These are phyloP conservation scores for Gillenia trifoliata DNA, from an alignment of 306 rosid genomes.

Conservation along the genomic window DNA sequence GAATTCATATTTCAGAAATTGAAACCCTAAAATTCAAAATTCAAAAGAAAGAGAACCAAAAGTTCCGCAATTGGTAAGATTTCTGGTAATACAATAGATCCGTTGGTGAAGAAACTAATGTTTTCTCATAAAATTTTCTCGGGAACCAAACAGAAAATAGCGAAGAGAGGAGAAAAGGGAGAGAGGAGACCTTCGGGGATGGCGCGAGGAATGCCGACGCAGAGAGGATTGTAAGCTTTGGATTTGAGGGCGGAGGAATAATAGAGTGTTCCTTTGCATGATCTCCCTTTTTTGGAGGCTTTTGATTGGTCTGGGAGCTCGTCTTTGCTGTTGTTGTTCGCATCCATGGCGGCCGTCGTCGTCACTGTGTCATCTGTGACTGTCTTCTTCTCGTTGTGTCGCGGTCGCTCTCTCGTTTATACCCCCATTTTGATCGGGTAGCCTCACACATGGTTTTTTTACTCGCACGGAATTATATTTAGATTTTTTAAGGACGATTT, in stretches of 20 bases:
- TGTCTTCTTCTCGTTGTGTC: neutral
- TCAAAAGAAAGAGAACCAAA: neutral
- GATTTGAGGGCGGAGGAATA: slow-evolving; percentile 5
- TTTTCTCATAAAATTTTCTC: neutral
- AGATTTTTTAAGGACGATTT: too few relatives aligned
- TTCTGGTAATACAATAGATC: neutral
- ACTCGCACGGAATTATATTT: neutral
- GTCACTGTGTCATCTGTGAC: neutral
- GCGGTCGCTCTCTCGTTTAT: neutral
- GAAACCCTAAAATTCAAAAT: neutral
- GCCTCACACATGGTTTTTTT: neutral
- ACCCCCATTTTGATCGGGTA: neutral
- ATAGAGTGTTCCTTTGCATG: slow-evolving; percentile 8
- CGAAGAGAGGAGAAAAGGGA: neutral
- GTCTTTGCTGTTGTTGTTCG: neutral
- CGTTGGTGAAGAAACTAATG: neutral
- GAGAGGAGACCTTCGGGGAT: neutral
- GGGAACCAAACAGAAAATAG: slow-evolving; percentile 1
- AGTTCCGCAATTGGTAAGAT: neutral
- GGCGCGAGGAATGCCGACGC: slow-evolving; percentile 12
- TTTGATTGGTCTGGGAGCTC: neutral
- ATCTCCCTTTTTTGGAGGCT: neutral
- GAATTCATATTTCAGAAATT: neutral
- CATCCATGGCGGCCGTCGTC: neutral
- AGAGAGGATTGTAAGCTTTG: neutral